Evolutionary conservation across 805 yeast genomes (phyloP), one percentile per base, ranked within the genome.

Genomic region (Groenewaldozyma tartarivorans): DNA sequence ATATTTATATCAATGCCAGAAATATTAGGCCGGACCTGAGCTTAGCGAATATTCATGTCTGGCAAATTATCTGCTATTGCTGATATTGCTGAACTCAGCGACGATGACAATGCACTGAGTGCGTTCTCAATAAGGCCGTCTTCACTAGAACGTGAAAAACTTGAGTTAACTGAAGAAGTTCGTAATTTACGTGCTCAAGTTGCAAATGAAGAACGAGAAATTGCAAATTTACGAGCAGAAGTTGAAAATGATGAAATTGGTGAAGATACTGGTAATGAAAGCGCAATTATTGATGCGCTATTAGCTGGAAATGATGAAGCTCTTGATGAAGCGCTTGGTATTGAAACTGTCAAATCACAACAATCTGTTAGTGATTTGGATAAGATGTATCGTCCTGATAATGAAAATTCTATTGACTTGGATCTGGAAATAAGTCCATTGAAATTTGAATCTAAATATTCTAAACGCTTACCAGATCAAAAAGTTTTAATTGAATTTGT

Each of bases 331-430:
- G 9, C 9, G 18, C 29, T 36, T 3, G 13, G 26, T 15, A 24
- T 29, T 18, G 27, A 40, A 19, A 31, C 20, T 17, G 21, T 17
- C 5, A 39, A 40, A 18, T 33, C 34, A 18, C 33, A 35, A 15
- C 33, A 35, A 19, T 18, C 20, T 27, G 24, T 20, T 4, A 45
- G 37, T 3, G 21, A 38, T 5, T 17, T 20, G 7, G 40, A 40
- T n/a, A 36, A 43, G n/a, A 16, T 31, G 17, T 43, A 35, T 20
- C 33, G 33, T 15, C 48, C 48, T 6, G 34, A 36, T 19, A 42
- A 41, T 9, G 21, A 27, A 29, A 22, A 33, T 16, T 36, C 48
- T 5, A 13, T 26, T 7, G 26, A 16, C 15, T 22, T 43, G 20
- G 20, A 38, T 3, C 26, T 20, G 15, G n/a, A 43, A 31, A 43